Conservation (phyloP, 352 stramenopile genomes). For the Globisporangium solare region DNA sequence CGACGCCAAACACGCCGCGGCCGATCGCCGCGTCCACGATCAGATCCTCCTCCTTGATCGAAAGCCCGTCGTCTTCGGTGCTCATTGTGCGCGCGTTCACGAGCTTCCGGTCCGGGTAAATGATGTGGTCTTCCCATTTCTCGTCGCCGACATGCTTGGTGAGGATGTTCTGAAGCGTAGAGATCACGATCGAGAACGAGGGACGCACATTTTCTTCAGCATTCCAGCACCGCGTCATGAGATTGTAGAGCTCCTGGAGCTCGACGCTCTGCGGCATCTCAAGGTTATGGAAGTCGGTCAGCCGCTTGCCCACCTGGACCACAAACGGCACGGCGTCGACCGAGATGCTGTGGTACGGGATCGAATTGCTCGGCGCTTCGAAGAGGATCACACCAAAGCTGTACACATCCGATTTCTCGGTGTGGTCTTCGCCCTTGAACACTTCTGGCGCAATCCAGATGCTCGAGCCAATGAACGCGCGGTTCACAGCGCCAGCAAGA, state of each 20-base stretch:
- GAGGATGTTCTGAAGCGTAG: conserved; percentile 60
- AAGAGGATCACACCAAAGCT: conserved; percentile 85
- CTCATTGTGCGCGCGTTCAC: conserved; percentile 40
- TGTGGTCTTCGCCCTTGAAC: conserved; percentile 83
- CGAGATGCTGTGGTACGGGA: conserved; percentile 76
- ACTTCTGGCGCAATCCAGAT: conserved; percentile 90
- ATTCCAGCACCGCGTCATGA: conserved; percentile 83
- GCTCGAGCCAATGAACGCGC: conserved; percentile 78
- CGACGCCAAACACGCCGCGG: conserved; percentile 74
- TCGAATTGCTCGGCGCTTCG: conserved; percentile 52
- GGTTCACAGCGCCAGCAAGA: conserved; percentile 19
- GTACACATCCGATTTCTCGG: conserved; percentile 88
- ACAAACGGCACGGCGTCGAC: conserved; percentile 81
- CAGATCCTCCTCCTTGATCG: conserved; percentile 75
- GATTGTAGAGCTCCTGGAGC: conserved; percentile 58
- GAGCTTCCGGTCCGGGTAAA: conserved; percentile 76
- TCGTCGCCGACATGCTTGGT: conserved; percentile 66
- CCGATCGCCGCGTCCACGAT: conserved; percentile 66
- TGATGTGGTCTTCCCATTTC: conserved; percentile 83
- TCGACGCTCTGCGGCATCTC: conserved; percentile 38
- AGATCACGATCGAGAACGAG: conserved; percentile 82
- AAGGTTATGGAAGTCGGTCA: conserved; percentile 67
- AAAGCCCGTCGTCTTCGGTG: conserved; percentile 60
- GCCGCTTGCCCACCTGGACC: conserved; percentile 71
- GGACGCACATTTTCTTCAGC: conserved; percentile 59